Evolutionary conservation across 192 early-diverging fungal genomes (phyloP), one percentile per base, ranked within the genome.

Genomic region (Funneliformis geosporum): DNA sequence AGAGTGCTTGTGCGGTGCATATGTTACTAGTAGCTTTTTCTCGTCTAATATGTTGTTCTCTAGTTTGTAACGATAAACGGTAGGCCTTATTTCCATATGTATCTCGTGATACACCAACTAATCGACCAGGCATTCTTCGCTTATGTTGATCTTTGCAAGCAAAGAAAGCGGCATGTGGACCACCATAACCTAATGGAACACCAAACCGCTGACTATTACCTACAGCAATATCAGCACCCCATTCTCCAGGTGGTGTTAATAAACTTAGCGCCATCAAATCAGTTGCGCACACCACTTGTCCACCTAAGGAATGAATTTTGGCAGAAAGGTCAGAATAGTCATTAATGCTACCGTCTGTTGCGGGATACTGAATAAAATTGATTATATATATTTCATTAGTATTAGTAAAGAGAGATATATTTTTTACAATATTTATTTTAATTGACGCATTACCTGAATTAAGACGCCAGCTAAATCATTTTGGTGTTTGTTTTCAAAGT

Each of bases 1-100:
- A 88, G 72, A 99, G 90, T 43, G 97, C 98, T 86, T 99, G 98
- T 27, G 98, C 96, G 0, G 98, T 99, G 89, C 98, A 99, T 79
- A 99, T 99, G 89, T 99, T 99, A 83, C 91, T 93, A 69, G 98
- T 98, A 4, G 98, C 98, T 91, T 98, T 98, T 82, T 99, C 98
- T 83, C 98, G 90, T 46, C 96, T 93, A 87, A 99, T 99, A 86
- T 99, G 98, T 89, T 99, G 98, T 88, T 99, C 97, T 81, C 97
- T 93, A 8, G 96, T 97, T 87, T 98, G 97, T 75, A 99, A 91
- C 18, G 98, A 92, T 18, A 99, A 90, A 82, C 97, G 94, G 89
- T 96, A 98, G 18, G 97, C 97, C 40, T 84, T 85, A 80, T 94
- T 93, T 65, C 96, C 98, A 68, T 89, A 80, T 68, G 92, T 88